A percentile compares a stretch with the other conserved stretches of the same genome.
These are phyloP conservation scores for Suhomyces guaymorum DNA, from an alignment of 1,139 yeast species.

Conservation along the genomic window DNA sequence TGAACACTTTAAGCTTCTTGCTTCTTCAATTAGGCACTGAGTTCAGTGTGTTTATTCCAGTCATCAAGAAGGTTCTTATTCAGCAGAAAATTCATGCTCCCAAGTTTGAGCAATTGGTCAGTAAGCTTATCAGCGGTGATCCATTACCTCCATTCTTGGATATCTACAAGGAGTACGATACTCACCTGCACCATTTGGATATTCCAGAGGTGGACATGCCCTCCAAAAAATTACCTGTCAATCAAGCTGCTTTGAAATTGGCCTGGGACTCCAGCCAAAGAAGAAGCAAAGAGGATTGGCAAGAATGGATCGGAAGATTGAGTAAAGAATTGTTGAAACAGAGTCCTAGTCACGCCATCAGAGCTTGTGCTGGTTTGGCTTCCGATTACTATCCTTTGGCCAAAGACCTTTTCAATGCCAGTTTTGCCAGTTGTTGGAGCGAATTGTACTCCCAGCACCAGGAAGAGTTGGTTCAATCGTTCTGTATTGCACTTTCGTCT, in stretches of 20 bases:
- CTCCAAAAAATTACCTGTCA: conserved; percentile 75
- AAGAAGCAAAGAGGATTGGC: conserved; percentile 95
- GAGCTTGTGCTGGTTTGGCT: conserved; percentile 92
- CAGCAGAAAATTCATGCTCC: conserved; percentile 68
- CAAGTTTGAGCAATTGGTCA: conserved; percentile 78
- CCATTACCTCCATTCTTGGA: conserved; percentile 79
- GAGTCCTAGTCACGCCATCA: conserved; percentile 90
- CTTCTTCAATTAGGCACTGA: conserved; percentile 82
- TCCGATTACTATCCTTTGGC: conserved; percentile 88
- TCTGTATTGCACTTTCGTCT: conserved; percentile 84
- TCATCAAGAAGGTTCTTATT: conserved; percentile 69
- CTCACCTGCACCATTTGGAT: conserved; percentile 51
- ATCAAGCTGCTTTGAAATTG: conserved; percentile 70
- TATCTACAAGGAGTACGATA: conserved; percentile 66
- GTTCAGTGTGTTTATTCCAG: conserved; percentile 84
- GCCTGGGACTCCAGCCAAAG: conserved; percentile 94
- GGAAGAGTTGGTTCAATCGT: conserved; percentile 82
- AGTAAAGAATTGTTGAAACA: conserved; percentile 86
- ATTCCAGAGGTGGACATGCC: conserved; percentile 68
- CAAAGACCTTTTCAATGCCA: conserved; percentile 87
- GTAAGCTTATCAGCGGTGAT: conserved; percentile 80
- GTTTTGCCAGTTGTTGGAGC: conserved; percentile 95
- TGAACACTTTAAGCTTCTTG: conserved; percentile 80
- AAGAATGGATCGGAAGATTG: conserved; percentile 90
- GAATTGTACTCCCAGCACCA: conserved; percentile 90